Evolutionary conservation across 192 early-diverging fungal species (phyloP).

Genomic region (Coemansia sp.): DNA sequence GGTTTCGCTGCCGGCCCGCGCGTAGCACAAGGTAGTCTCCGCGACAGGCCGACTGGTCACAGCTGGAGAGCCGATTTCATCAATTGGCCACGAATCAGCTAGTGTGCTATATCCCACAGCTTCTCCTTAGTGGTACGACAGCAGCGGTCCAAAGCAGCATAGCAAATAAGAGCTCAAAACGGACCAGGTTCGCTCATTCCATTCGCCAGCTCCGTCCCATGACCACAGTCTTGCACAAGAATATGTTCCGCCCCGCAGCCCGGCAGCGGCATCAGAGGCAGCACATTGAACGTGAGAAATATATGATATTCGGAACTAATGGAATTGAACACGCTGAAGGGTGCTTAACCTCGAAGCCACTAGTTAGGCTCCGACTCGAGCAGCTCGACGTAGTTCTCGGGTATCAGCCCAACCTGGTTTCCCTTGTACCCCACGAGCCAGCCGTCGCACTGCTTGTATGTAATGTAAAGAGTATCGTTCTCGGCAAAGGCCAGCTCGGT

Average conservation of each 20-base stretch:
- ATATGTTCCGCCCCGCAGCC: too few species aligned
- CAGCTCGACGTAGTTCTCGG: slow-evolving; percentile 73
- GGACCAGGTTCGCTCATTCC: not conserved
- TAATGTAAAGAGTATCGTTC: slow-evolving; percentile 61
- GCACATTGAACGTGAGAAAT: too few species aligned
- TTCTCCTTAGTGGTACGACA: not conserved
- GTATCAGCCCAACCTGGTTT: slow-evolving; percentile 66
- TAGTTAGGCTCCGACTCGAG: slow-evolving; percentile 4
- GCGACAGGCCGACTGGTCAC: not conserved
- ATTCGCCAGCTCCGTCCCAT: not conserved
- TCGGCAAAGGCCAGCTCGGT: slow-evolving; percentile 64
- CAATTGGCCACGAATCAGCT: not conserved
- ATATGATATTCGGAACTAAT: too few species aligned
- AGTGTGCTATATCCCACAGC: too few species aligned
- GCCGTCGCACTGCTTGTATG: slow-evolving; percentile 68
- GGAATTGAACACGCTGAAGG: not conserved
- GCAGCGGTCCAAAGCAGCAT: not conserved
- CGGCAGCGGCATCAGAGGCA: too few species aligned
- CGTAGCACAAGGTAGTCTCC: not conserved
- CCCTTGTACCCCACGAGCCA: slow-evolving; percentile 69
- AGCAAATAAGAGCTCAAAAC: not conserved
- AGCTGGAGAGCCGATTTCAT: not conserved
- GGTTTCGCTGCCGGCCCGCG: too few species aligned
- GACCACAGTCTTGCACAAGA: not conserved
- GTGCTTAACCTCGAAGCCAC: too few species aligned